These are phyloP conservation scores for Coniophora puteana DNA, from an alignment of 1,284 basidiomycete species.

Conservation along the genomic window DNA sequence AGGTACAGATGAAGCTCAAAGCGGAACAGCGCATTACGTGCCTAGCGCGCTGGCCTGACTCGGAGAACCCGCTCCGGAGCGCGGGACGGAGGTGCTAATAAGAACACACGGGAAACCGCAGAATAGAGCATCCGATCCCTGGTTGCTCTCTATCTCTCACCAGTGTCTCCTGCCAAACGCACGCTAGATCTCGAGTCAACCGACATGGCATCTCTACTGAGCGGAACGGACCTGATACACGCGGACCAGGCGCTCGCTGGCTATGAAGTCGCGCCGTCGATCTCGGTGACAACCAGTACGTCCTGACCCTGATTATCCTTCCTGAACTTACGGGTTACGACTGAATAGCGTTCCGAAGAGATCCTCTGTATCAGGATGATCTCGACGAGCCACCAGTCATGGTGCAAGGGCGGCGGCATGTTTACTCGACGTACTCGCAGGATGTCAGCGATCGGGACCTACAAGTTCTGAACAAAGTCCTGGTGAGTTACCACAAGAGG, in stretches of 20 bases:
- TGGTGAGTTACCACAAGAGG: constrained; percentile 45
- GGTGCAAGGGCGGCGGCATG: constrained; percentile 43
- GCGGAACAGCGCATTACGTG: too few relatives aligned
- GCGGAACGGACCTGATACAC: constrained; percentile 28
- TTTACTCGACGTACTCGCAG: constrained; percentile 74
- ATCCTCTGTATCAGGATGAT: constrained; percentile 9
- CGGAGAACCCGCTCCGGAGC: too few relatives aligned
- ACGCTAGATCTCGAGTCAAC: too few relatives aligned
- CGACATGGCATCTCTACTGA: too few relatives aligned
- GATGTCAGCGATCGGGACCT: constrained; percentile 58
- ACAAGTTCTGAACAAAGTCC: constrained; percentile 64
- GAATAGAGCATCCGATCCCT: too few relatives aligned
- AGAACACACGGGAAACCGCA: too few relatives aligned
- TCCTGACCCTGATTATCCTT: not conserved
- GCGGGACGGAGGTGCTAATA: too few relatives aligned
- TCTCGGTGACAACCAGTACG: constrained; percentile 29
- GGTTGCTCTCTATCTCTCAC: too few relatives aligned
- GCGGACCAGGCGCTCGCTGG: constrained; percentile 22
- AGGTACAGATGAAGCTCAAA: too few relatives aligned
- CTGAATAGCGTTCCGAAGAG: constrained; percentile 26
- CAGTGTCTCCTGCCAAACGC: too few relatives aligned
- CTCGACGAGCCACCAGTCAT: too few relatives aligned
- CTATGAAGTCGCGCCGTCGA: constrained; percentile 27
- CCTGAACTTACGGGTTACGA: constrained; percentile 1
- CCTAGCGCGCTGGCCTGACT: too few relatives aligned